Evolutionary conservation across 2,329 filamentous ascomycete genomes (phyloP), one percentile per base, ranked within the genome.

Genomic region (Penicillium decumbens): DNA sequence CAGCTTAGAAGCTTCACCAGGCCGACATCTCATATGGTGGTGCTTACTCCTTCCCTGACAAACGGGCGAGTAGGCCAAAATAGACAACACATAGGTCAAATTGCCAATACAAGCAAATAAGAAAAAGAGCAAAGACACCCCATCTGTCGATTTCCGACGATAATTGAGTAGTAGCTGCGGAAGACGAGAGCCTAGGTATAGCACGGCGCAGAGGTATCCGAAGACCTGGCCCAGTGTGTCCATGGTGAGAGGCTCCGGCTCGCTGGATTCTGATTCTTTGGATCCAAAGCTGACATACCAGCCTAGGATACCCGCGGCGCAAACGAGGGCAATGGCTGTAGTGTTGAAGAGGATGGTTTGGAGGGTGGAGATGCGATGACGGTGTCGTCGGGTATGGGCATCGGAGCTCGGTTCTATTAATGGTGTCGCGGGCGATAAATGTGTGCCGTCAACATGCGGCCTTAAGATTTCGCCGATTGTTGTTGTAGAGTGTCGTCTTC

Each of bases 31-130:
- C 23, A 54, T 60, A 25, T 46, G 54, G 33, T 49, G 54, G 30
- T 49, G 48, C 15, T 38, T 35, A 18, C 47, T 40, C 6, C 41
- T 47, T 18, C 54, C 47, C 18, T 49, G 53, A 37, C 89, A 95
- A 27, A 80, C 75, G 0, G 91, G 89, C 51, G 91, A 88, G 64
- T 90, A 97, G 1, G 90, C 91, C 56, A 97, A 79, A 59, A 98
- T 97, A 32, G 86, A 91, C 32, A 95, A 75, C 15, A 96, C 91
- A 64, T 95, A 97, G 0, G 91, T 96, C 57, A 95, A 70, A 68
- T 98, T 98, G 2, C 93, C 93, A 5, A 97, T 82, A 66, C 92
- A 97, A 4, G 93, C 93, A 67, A 98, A 97, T 20, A 97, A 77
- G 75, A 97, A 97, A 73, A 97, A 98, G 9, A 97, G 79, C 73